These are phyloP conservation scores for Moricandia moricandioides DNA, from an alignment of 345 rosid genomes.

Conservation along the genomic window DNA sequence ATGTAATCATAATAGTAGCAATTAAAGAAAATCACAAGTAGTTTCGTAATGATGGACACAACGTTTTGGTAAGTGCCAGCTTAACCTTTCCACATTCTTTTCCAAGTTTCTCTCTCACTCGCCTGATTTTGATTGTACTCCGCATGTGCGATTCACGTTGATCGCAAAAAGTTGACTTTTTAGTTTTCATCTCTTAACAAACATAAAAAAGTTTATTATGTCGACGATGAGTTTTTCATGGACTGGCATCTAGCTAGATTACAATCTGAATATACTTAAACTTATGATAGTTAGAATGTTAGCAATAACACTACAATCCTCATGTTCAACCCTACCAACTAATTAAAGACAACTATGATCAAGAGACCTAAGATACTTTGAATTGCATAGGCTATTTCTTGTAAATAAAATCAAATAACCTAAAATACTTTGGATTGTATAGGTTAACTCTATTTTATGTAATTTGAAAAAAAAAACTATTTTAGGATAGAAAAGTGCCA, in stretches of 20 bases:
- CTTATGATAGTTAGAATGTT: too few species aligned
- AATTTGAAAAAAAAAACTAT: not conserved
- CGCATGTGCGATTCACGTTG: constrained; percentile 36
- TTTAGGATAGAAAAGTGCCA: not conserved
- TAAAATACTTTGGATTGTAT: not conserved
- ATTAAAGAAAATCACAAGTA: constrained; percentile 14
- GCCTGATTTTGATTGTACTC: not conserved
- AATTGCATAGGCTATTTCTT: not conserved
- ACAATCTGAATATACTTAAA: too few species aligned
- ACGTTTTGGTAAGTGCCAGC: constrained; percentile 31
- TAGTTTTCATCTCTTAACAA: not conserved
- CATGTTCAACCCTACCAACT: too few species aligned
- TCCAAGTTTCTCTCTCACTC: not conserved
- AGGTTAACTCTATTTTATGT: not conserved
- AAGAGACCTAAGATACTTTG: too few species aligned
- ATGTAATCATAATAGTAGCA: constrained; percentile 30
- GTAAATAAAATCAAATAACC: not conserved
- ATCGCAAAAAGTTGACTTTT: constrained; percentile 38
- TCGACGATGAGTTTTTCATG: too few species aligned
- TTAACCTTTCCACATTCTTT: constrained; percentile 25
- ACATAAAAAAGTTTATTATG: not conserved
- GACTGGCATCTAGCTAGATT: too few species aligned
- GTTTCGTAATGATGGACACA: constrained; percentile 41
- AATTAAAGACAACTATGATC: too few species aligned
- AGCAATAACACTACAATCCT: too few species aligned